Conservation (phyloP, 306 rosid genomes). For the Citrullus colocynthis region DNA sequence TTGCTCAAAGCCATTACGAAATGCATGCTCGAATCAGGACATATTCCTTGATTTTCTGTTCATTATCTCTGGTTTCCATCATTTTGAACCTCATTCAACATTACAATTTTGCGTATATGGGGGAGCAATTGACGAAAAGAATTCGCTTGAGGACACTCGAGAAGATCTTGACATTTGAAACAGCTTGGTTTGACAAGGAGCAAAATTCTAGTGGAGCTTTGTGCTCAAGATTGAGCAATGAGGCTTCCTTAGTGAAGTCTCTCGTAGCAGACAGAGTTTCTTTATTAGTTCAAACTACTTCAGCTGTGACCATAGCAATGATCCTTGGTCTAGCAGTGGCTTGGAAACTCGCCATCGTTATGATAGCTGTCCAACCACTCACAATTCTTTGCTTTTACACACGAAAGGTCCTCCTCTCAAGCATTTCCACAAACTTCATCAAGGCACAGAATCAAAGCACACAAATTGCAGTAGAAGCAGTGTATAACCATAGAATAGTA, state of each 20-base stretch:
- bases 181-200: conserved; percentile 92
- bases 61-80: conserved; percentile 62
- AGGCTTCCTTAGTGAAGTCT: conserved; percentile 83
- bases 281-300: conserved; percentile 66
- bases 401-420: conserved; percentile 67
- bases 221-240: conserved; percentile 77
- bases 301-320: conserved; percentile 83
- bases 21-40: conserved; percentile 52
- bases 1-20: conserved; percentile 56
- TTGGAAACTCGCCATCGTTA: conserved; percentile 85
- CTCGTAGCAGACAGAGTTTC: conserved; percentile 81
- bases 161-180: conserved; percentile 73
- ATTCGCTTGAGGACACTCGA: conserved; percentile 57
- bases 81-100: conserved; percentile 70
- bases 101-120: conserved; percentile 79
- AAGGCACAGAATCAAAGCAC: conserved; percentile 83
- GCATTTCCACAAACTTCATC: conserved; percentile 48
- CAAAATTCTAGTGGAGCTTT: conserved; percentile 75
- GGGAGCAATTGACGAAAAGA: conserved; percentile 62
- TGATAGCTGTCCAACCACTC: conserved; percentile 85
- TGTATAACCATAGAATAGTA: conserved; percentile 75
- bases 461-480: conserved; percentile 86
- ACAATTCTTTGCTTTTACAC: conserved; percentile 78
- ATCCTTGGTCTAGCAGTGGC: conserved; percentile 76
- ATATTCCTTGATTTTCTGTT: conserved; percentile 51